Evolutionary conservation across 2,329 filamentous ascomycete species (phyloP), one percentile per base, ranked within the genome.

Genomic region (Teratosphaeria destructans): DNA sequence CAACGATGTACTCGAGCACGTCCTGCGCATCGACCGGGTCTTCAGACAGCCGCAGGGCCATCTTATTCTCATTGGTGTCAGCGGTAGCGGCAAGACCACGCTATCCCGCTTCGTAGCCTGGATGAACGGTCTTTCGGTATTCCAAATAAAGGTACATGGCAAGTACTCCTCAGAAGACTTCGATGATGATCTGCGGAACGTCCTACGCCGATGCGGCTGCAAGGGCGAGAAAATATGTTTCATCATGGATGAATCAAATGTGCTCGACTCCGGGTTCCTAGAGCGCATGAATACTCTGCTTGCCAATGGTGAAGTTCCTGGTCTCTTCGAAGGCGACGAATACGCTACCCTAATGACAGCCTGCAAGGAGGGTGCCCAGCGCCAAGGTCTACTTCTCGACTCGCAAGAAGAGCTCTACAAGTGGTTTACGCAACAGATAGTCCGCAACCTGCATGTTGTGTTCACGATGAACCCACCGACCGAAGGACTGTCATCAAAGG

Each of bases 391-490:
- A 60, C 85, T 97, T 61, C 83, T 99, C 1, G 94, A 99, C 76
- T 97, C 94, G 1, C 92, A 96, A 67, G 95, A 99, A 77, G 94
- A 99, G 75, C 81, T 99, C n/a, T 99, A 99, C 82, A 97, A 97
- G 78, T 99, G 94, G 94, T 99, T 99, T 78, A 99, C 95, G 0
- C 90, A 95, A 69, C 94, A 99, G 74, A 97, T 99, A 69, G 89
- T 99, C 73, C 96, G 96, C 79, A 99, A 99, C 71, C 78, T 99
- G 49, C 94, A 99, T 70, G 94, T 99, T 55, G 94, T 99, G 26
- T 99, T 99, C 74, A 99, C 94, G 3, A 99, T 99, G 94, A 99
- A 99, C 74, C 94, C 94, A 14, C 95, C 94, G 0, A 90, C 96
- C 71, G 94, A 94, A 67, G 93, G 94, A 0, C 78, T 99, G 8